phyloP scores from a whole-genome alignment of 345 rosid genomes.

The Salix suchowensis region DNA sequence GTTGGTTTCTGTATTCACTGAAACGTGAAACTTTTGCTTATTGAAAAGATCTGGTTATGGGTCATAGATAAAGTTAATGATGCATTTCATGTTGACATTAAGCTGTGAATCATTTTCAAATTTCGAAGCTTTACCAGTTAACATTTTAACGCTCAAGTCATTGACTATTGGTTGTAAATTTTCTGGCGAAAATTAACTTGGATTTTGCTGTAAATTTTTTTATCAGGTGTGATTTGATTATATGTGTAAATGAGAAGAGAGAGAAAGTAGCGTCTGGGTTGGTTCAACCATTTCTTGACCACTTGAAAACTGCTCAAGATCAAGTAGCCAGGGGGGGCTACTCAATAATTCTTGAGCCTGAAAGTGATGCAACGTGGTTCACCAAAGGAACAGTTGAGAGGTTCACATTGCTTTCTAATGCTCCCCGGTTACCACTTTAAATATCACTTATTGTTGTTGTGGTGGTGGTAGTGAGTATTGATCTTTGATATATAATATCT shows the following conservation, averaged over 20 bases:
- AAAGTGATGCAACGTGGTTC: constrained; percentile 65
- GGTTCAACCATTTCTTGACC: constrained; percentile 83
- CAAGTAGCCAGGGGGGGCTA: constrained; percentile 88
- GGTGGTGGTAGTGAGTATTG: not conserved
- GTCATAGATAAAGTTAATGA: not conserved
- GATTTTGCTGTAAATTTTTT: not conserved
- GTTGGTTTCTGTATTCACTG: not conserved
- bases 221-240: constrained; percentile 82
- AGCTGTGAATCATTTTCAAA: not conserved
- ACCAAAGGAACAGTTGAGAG: constrained; percentile 78
- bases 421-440: not conserved
- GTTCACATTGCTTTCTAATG: constrained; percentile 25
- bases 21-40: not conserved
- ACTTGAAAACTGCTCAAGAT: constrained; percentile 74
- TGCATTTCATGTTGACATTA: not conserved
- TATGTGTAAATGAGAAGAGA: constrained; percentile 68
- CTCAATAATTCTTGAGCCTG: constrained; percentile 66
- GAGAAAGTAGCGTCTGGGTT: constrained; percentile 89
- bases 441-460: not conserved
- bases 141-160: not conserved
- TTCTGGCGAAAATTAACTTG: not conserved
- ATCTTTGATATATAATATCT: not conserved
- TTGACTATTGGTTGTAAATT: not conserved
- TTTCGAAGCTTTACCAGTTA: not conserved
- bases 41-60: not conserved